Conservation (phyloP, 345 rosid species). For the Hirschfeldia incana region DNA sequence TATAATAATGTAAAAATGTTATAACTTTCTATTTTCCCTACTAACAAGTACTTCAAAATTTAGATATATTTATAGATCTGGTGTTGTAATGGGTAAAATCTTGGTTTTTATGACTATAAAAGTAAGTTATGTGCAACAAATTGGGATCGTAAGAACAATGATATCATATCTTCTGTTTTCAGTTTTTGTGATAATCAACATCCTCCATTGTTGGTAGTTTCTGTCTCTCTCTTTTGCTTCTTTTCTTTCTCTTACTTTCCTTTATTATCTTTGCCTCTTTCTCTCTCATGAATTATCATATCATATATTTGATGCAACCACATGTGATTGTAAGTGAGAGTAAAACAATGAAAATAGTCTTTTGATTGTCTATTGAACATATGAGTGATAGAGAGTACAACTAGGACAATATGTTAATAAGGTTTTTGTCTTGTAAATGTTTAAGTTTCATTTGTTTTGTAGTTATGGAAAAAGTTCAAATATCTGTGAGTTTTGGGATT, state of each 20-base stretch:
- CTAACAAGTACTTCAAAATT: slow-evolving; percentile 37
- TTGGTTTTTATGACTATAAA: slow-evolving; percentile 32
- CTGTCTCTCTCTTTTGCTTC: slow-evolving; percentile 42
- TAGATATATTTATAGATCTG: slow-evolving; percentile 62
- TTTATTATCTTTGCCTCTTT: slow-evolving; percentile 36
- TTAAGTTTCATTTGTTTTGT: not conserved
- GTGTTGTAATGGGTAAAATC: slow-evolving; percentile 51
- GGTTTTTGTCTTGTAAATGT: slow-evolving; percentile 10
- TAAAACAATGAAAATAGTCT: slow-evolving; percentile 24
- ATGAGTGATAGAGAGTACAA: slow-evolving; percentile 29
- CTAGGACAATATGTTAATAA: not conserved
- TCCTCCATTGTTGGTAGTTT: slow-evolving; percentile 59
- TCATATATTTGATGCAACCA: slow-evolving; percentile 30
- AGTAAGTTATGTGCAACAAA: slow-evolving; percentile 39
- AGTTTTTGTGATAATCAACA: slow-evolving; percentile 34
- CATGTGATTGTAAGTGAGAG: slow-evolving; percentile 40
- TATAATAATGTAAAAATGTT: slow-evolving; percentile 17
- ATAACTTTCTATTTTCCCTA: slow-evolving; percentile 19
- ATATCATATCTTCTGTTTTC: slow-evolving; percentile 49
- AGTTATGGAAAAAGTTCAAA: not conserved
- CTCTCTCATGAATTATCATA: slow-evolving; percentile 40
- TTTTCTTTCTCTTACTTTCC: slow-evolving; percentile 39
- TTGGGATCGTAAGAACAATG: slow-evolving; percentile 41
- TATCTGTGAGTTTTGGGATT: slow-evolving; percentile 5
- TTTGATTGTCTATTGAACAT: slow-evolving; percentile 1